These are phyloP conservation scores for Rauvolfia tetraphylla DNA, from an alignment of 257 asterid genomes.

Conservation along the genomic window DNA sequence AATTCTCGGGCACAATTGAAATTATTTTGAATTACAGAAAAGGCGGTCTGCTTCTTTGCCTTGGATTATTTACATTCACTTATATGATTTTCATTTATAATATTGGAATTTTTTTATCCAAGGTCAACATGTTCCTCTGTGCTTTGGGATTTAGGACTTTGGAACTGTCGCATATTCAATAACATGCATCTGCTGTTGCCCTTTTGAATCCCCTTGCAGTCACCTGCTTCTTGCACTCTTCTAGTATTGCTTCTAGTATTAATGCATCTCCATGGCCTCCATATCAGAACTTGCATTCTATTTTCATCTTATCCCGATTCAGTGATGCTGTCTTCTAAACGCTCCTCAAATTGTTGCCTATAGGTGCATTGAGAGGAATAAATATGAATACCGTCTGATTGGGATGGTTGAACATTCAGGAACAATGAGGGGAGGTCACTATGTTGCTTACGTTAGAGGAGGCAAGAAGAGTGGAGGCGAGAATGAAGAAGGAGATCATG, in stretches of 20 bases:
- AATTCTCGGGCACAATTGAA: too few species aligned
- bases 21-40: too few species aligned
- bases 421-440: conserved; percentile 87
- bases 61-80: too few species aligned
- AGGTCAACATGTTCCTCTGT: too few species aligned
- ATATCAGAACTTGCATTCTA: background rate
- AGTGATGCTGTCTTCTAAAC: background rate
- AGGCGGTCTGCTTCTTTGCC: too few species aligned
- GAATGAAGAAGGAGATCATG: conserved; percentile 24
- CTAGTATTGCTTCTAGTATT: background rate
- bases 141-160: too few species aligned
- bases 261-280: too few species aligned
- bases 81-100: too few species aligned
- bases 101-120: too few species aligned
- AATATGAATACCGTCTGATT: conserved; percentile 42
- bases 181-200: too few species aligned
- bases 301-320: background rate
- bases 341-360: background rate
- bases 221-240: background rate
- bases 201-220: too few species aligned
- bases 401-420: conserved; percentile 90
- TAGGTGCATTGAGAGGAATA: conserved; percentile 46
- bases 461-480: conserved; percentile 24
- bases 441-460: conserved; percentile 70
- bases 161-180: too few species aligned